A percentile compares a stretch with the other conserved stretches of the same genome.
phyloP scores from a whole-genome alignment of 1,284 basidiomycete species.

The Wolfiporia cocos region DNA sequence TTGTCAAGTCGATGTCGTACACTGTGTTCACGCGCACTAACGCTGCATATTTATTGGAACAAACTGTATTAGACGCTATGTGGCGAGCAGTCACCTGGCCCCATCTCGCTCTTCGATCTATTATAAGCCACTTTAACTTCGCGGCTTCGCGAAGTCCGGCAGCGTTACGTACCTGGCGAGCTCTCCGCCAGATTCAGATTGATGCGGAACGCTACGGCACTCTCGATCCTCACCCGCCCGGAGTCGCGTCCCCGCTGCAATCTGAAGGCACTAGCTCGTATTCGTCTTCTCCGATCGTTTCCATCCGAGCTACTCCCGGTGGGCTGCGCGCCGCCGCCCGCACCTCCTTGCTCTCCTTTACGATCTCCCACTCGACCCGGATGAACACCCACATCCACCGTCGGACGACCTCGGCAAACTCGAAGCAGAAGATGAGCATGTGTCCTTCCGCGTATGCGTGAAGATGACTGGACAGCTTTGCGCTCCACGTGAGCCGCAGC shows the following conservation, averaged over 20 bases:
- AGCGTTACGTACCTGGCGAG: no score
- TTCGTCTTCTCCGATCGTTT: slow-evolving; percentile 16
- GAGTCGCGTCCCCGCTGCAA: background rate
- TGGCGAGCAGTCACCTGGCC: no score
- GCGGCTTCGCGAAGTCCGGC: background rate
- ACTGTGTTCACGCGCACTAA: no score
- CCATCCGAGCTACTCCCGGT: slow-evolving; percentile 8
- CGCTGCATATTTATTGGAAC: no score
- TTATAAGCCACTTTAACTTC: background rate
- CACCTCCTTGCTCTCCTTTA: slow-evolving; percentile 37
- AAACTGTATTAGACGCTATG: no score
- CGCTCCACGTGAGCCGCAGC: slow-evolving; percentile 91
- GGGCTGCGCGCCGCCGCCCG: slow-evolving; percentile 12
- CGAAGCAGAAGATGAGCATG: slow-evolving; percentile 83
- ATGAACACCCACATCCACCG: slow-evolving; percentile 98
- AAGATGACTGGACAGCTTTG: slow-evolving; percentile 87
- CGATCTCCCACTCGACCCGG: slow-evolving; percentile 92
- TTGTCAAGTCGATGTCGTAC: no score
- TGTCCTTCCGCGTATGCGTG: slow-evolving; percentile 82
- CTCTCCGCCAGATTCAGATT: no score
- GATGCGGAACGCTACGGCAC: background rate
- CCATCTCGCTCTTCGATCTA: no score
- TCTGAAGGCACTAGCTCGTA: slow-evolving; percentile 22
- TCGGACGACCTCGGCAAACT: slow-evolving; percentile 84
- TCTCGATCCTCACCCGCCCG: slow-evolving; percentile 1